Base-by-base conservation (phyloP, 139 green algal species). In the Chlamydomonas sp. region DNA sequence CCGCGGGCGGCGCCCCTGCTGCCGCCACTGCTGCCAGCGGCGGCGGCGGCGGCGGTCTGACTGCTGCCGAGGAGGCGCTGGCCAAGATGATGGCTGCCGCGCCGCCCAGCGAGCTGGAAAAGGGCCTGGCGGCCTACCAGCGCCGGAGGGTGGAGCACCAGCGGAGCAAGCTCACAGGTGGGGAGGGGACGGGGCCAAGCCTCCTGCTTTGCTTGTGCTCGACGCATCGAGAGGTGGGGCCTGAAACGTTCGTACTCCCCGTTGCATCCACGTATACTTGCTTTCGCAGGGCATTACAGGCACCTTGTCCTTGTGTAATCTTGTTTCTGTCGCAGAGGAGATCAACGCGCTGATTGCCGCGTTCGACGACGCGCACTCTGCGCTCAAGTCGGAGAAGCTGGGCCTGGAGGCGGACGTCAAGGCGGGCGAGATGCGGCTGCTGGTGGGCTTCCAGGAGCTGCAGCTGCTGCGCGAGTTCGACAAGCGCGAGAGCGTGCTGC, bases 391-490 rank as follows among this genome's bases (percentile, higher is more conserved):
- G 0, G 93, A 95, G 69, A 95, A 95, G 90, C 84, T 96, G 10
- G 10, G 71, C 58, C 89, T 97, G 78, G 92, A 95, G 78, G 90
- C 90, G 0, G 90, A 95, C 81, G 68, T 97, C 1, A 96, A 96
- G 88, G 81, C 78, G 20, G 91, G 92, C 5, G 91, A 97, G 77
- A 93, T 95, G 76, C 91, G 88, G 77, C 90, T 91, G 88, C 89
- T 98, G 66, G 86, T 95, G 60, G 72, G 74, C 63, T 58, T 88
- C 59, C 92, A 96, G 88, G 94, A 96, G 84, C 86, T 95, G 49
- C 66, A 83, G 17, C 79, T 96, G 80, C 87, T 97, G 83, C 91
- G 93, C 20, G 93, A 97, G 87, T 96, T 94, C 83, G 95, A 97
- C 88, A 94, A 94, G 69, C 85, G 89, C 5, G 95, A 97, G 85